phyloP scores from a whole-genome alignment of 371 early-diverging fungal species.

The Lichtheimia ramosa region DNA sequence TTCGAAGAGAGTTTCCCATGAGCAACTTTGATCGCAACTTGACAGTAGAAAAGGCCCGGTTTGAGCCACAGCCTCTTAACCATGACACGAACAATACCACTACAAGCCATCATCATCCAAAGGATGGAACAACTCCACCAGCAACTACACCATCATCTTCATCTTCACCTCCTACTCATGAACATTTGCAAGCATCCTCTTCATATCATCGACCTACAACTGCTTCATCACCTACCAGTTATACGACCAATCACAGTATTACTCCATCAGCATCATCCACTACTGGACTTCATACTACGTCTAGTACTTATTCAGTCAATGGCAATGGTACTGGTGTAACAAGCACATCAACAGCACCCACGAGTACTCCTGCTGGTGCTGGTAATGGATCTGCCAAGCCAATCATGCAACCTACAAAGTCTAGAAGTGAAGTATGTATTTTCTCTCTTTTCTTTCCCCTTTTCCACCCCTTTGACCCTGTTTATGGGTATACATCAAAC shows the following conservation, averaged over 20 bases:
- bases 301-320: conserved; percentile 20
- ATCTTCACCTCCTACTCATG: neutral
- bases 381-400: conserved; percentile 3
- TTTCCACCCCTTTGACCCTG: neutral
- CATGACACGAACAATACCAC: conserved; percentile 15
- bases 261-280: conserved; percentile 19
- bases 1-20: conserved; percentile 26
- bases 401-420: conserved; percentile 6
- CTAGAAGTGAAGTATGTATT: conserved; percentile 15
- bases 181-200: neutral
- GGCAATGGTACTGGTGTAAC: neutral
- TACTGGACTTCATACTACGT: conserved; percentile 13
- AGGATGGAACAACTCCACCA: conserved; percentile 1
- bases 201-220: conserved; percentile 9
- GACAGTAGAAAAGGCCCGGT: conserved; percentile 41
- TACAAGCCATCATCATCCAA: conserved; percentile 14
- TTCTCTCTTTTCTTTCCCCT: neutral
- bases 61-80: conserved; percentile 24
- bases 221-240: conserved; percentile 13
- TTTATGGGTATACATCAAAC: neutral
- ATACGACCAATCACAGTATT: conserved; percentile 11
- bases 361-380: too few relatives aligned
- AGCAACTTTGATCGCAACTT: conserved; percentile 34
- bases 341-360: too few relatives aligned
- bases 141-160: conserved; percentile 1